Conservation (phyloP, 768 basidiomycete species). For the Tulasnella sp. region DNA sequence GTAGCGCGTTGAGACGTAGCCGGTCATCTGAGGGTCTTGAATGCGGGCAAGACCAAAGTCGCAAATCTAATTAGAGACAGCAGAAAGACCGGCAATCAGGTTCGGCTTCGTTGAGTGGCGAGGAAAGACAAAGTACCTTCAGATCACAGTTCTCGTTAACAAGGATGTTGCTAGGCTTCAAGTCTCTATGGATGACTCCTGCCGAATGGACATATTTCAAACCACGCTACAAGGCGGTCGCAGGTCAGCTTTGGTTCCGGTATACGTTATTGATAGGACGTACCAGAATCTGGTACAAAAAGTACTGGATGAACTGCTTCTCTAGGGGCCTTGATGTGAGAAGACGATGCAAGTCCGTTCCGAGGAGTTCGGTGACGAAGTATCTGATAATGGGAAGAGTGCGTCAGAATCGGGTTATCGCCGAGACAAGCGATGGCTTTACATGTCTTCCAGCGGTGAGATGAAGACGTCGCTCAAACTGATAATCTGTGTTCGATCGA, state of each 20-base stretch:
- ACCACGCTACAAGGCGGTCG: conserved; percentile 57
- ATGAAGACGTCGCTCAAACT: conserved; percentile 98
- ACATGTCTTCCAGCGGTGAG: conserved; percentile 98
- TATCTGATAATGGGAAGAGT: conserved; percentile 48
- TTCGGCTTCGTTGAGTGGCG: neutral
- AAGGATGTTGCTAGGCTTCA: conserved; percentile 99
- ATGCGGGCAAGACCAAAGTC: conserved; percentile 98
- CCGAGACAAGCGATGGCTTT: conserved; percentile 30
- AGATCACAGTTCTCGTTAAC: conserved; percentile 99
- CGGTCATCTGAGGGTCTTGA: conserved; percentile 99
- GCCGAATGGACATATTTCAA: conserved; percentile 99
- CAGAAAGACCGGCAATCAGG: neutral
- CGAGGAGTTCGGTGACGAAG: conserved; percentile 97
- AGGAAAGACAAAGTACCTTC: conserved; percentile 51
- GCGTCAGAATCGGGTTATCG: neutral
- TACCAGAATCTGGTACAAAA: conserved; percentile 96
- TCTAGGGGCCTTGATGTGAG: conserved; percentile 94
- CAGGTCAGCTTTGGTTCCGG: neutral
- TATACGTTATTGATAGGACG: conserved; percentile 27
- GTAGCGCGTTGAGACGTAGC: conserved; percentile 97
- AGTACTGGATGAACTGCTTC: conserved; percentile 99
- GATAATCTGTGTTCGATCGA: conserved; percentile 65
- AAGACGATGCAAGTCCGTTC: conserved; percentile 95
- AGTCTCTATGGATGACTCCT: conserved; percentile 95
- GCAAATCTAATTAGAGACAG: conserved; percentile 59